Percentiles rank a stretch among this genome's conserved stretches.
phyloP scores from a whole-genome alignment of 148 eudicot genomes.

The Limonium bicolor region DNA sequence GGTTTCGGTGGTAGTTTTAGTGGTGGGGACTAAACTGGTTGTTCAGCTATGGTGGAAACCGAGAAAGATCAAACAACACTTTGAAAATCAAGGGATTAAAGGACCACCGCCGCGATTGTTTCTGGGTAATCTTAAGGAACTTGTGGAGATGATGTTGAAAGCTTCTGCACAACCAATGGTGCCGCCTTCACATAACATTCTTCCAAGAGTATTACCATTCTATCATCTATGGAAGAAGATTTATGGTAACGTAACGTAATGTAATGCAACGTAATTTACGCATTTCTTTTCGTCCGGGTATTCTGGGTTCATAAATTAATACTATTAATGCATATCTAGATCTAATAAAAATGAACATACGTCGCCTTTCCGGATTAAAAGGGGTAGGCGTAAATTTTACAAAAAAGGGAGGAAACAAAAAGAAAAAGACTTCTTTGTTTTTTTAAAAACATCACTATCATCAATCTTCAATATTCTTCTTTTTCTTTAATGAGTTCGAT shows the following conservation, averaged over 20 bases:
- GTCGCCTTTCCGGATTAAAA: no score
- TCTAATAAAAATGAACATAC: no score
- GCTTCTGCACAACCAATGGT: constrained; percentile 63
- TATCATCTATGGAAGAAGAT: constrained; percentile 90
- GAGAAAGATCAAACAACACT: constrained; percentile 37
- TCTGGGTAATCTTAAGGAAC: constrained; percentile 66
- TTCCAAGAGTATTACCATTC: constrained; percentile 85
- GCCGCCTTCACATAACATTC: constrained; percentile 53
- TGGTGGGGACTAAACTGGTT: constrained; percentile 24
- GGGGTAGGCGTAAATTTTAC: no score
- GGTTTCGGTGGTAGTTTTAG: constrained; percentile 1
- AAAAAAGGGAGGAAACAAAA: no score
- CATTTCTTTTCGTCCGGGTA: no score
- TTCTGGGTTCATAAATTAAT: no score
- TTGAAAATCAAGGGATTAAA: constrained; percentile 60
- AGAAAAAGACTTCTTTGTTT: no score
- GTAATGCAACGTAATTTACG: no score
- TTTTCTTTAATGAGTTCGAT: no score
- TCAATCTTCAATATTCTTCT: no score
- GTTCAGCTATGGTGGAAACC: constrained; percentile 68
- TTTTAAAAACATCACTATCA: no score
- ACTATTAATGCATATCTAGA: no score
- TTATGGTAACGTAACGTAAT: constrained; percentile 80
- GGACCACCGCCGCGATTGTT: constrained; percentile 60
- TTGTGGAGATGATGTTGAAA: constrained; percentile 50